These are phyloP conservation scores for Dothideomycetes sp. DNA, from an alignment of 2,329 filamentous ascomycete species.

Conservation along the genomic window DNA sequence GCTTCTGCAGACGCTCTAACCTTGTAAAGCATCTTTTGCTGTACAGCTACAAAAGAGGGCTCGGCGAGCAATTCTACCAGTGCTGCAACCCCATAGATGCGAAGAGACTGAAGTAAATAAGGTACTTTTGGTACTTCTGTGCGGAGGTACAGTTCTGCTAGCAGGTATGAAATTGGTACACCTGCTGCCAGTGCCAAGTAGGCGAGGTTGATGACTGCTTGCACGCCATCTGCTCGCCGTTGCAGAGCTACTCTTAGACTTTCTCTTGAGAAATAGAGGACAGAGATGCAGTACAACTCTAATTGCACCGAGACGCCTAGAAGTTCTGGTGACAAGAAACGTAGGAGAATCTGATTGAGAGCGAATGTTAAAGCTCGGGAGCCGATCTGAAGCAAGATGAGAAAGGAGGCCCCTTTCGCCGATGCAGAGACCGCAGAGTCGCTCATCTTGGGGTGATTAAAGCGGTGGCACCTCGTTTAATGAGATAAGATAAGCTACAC, in stretches of 20 bases:
- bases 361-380: constrained; percentile 85
- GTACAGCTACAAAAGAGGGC: constrained; percentile 79
- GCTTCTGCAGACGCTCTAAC: constrained; percentile 75
- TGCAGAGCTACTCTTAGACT: constrained; percentile 86
- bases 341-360: constrained; percentile 83
- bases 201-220: constrained; percentile 79
- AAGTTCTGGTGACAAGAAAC: constrained; percentile 73
- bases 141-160: constrained; percentile 59
- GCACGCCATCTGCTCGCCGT: constrained; percentile 47
- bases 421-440: constrained; percentile 29
- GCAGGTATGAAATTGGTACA: constrained; percentile 46
- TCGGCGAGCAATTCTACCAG: constrained; percentile 72
- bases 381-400: constrained; percentile 77
- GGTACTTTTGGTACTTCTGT: constrained; percentile 44
- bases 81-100: constrained; percentile 45
- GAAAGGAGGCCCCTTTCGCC: constrained; percentile 66
- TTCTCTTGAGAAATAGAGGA: constrained; percentile 91
- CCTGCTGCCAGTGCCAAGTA: constrained; percentile 69
- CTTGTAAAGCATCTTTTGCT: constrained; percentile 69
- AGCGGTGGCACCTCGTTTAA: too few species aligned
- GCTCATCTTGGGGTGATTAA: constrained; percentile 15
- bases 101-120: constrained; percentile 48
- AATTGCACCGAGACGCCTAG: constrained; percentile 82
- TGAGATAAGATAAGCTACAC: too few species aligned
- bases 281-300: constrained; percentile 82